Evolutionary conservation across 1,284 basidiomycete genomes (phyloP).

Genomic region (Quambalaria eucalypti): DNA sequence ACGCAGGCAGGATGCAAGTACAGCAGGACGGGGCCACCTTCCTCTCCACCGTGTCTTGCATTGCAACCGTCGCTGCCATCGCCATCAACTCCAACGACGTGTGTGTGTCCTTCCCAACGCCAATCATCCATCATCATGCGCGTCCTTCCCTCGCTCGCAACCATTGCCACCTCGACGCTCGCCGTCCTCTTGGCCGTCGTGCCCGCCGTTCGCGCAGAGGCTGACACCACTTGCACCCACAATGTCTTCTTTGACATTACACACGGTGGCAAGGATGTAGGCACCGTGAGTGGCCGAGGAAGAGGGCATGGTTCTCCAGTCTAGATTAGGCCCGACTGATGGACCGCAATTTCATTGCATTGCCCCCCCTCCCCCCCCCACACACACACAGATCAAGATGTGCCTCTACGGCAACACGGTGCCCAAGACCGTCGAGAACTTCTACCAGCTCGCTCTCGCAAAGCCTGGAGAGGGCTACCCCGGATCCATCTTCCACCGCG

Average conservation of each 20-base stretch:
- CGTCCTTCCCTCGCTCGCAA: no score
- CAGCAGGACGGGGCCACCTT: no score
- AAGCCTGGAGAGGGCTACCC: conserved; percentile 19
- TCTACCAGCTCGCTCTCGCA: conserved; percentile 12
- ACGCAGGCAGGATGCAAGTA: no score
- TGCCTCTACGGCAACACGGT: conserved; percentile 39
- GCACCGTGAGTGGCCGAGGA: conserved; percentile 11
- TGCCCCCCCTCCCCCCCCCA: background rate
- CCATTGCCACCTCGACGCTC: background rate
- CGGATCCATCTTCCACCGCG: conserved; percentile 20
- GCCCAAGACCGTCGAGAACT: conserved; percentile 33
- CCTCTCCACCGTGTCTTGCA: no score
- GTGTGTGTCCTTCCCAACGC: background rate
- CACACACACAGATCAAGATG: conserved; percentile 14
- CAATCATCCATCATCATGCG: background rate
- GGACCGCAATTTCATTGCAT: no score
- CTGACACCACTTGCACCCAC: conserved; percentile 11
- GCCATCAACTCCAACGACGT: background rate
- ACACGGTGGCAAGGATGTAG: conserved; percentile 37
- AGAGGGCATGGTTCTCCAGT: background rate
- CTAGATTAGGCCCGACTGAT: no score
- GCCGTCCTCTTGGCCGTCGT: background rate
- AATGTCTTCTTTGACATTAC: conserved; percentile 43
- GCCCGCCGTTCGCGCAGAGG: background rate
- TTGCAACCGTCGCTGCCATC: background rate